These are phyloP conservation scores for Emmonsia crescens DNA, from an alignment of 2,329 filamentous ascomycete species.

Conservation along the genomic window DNA sequence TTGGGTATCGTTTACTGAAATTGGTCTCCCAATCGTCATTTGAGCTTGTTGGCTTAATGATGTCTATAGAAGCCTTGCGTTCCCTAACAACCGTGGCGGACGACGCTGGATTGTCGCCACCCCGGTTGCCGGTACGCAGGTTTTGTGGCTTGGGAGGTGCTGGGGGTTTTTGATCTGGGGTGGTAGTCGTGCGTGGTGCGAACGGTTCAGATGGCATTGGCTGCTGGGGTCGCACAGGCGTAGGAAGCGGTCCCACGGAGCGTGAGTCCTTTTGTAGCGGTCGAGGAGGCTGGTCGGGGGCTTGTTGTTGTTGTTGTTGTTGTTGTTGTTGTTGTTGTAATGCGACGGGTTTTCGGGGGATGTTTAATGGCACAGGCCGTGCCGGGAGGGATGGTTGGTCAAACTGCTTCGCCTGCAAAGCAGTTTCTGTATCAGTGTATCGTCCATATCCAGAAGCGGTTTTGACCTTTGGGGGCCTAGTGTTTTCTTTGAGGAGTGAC, in stretches of 20 bases:
- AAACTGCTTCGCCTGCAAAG: conserved; percentile 31
- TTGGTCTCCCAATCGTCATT: conserved; percentile 54
- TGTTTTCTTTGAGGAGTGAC: conserved; percentile 66
- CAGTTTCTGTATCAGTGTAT: conserved; percentile 52
- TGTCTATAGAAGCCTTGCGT: background rate
- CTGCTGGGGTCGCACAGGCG: background rate
- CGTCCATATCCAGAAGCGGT: conserved; percentile 86
- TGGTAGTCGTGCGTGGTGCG: conserved; percentile 2
- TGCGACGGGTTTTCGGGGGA: conserved; percentile 8
- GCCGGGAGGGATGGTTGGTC: conserved; percentile 12
- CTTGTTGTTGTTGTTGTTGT: conserved; percentile 1
- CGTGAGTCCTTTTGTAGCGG: conserved; percentile 8
- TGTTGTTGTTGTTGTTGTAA: background rate
- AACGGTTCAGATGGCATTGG: conserved; percentile 3
- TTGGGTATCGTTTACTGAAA: conserved; percentile 81
- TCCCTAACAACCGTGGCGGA: conserved; percentile 20
- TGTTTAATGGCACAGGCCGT: conserved; percentile 7
- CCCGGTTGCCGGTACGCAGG: conserved; percentile 38
- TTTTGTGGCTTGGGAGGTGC: conserved; percentile 52
- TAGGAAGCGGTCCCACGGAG: background rate
- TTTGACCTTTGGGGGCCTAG: conserved; percentile 47
- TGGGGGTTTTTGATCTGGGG: conserved; percentile 34
- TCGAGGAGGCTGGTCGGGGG: conserved; percentile 2
- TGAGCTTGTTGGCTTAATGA: conserved; percentile 10
- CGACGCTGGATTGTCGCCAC: conserved; percentile 14